Conservation (phyloP, 371 early-diverging fungal genomes). For the Actinomortierella wolfii region DNA sequence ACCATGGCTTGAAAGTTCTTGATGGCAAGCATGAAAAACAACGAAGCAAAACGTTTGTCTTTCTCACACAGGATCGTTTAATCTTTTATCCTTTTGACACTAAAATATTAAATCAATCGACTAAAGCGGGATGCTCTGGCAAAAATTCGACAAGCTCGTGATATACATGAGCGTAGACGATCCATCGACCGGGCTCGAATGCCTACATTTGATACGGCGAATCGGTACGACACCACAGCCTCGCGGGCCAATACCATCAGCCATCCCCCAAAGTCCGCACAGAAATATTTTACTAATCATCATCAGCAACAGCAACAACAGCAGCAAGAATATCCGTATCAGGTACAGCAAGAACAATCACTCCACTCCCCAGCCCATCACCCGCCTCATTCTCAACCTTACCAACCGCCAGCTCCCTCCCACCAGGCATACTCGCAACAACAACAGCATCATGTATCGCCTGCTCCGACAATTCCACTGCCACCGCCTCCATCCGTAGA, state of each 20-base stretch:
- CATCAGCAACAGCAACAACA: conserved; percentile 6
- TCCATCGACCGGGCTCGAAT: not conserved
- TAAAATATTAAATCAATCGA: too few species aligned
- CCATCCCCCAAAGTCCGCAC: conserved; percentile 1
- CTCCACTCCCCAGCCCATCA: not conserved
- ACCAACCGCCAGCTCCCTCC: conserved; percentile 2
- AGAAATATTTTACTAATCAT: not conserved
- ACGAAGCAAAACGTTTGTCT: not conserved
- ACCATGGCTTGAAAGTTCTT: too few species aligned
- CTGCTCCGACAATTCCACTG: too few species aligned
- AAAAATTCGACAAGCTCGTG: not conserved
- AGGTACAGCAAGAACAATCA: not conserved
- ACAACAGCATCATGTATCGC: too few species aligned
- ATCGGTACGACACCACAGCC: not conserved
- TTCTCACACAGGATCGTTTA: not conserved
- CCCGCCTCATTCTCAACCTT: not conserved
- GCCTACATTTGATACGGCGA: not conserved
- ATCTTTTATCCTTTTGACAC: not conserved
- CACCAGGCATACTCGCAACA: too few species aligned
- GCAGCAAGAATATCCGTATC: not conserved
- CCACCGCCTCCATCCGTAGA: too few species aligned
- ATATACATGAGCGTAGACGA: not conserved
- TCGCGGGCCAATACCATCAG: not conserved
- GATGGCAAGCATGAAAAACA: too few species aligned
- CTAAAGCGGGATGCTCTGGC: not conserved